Percentiles rank a stretch among this genome's conserved stretches.
phyloP scores from a whole-genome alignment of 345 rosid genomes.

The Aurinia saxatilis region DNA sequence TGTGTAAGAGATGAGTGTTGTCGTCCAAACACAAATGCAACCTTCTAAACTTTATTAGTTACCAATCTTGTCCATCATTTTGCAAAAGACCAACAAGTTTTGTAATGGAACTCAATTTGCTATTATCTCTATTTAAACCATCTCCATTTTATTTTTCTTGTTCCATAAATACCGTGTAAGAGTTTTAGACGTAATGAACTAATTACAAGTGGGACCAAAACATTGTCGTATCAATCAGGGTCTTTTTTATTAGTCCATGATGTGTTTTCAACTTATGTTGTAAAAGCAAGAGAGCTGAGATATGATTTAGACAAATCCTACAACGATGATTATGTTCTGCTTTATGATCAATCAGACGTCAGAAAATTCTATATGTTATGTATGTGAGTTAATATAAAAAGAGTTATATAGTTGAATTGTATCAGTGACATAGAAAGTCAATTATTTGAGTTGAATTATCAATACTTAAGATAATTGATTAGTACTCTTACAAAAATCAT shows the following conservation, averaged over 20 bases:
- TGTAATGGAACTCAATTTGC: constrained; percentile 7
- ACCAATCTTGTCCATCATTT: constrained; percentile 30
- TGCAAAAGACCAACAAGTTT: constrained; percentile 11
- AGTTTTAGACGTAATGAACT: constrained; percentile 29
- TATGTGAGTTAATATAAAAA: background rate
- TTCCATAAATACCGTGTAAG: constrained; percentile 19
- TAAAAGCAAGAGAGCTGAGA: background rate
- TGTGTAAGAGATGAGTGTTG: constrained; percentile 23
- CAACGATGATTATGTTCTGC: constrained; percentile 11
- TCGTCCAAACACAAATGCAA: constrained; percentile 25
- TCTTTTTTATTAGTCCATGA: constrained; percentile 10
- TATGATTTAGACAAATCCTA: background rate
- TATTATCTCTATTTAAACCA: constrained; percentile 16
- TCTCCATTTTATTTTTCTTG: constrained; percentile 10
- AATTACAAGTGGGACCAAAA: constrained; percentile 6
- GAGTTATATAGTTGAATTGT: constrained; percentile 3
- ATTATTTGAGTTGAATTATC: background rate
- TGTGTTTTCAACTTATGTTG: constrained; percentile 9
- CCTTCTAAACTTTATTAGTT: constrained; percentile 28
- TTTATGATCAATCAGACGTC: constrained; percentile 12
- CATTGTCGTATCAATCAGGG: constrained; percentile 19
- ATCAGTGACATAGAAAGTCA: background rate
- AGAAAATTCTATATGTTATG: background rate
- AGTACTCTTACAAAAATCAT: too few relatives aligned
- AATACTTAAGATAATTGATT: too few relatives aligned